Evolutionary conservation across 1,284 basidiomycete genomes (phyloP).

Genomic region (Leccinum angustisporum): DNA sequence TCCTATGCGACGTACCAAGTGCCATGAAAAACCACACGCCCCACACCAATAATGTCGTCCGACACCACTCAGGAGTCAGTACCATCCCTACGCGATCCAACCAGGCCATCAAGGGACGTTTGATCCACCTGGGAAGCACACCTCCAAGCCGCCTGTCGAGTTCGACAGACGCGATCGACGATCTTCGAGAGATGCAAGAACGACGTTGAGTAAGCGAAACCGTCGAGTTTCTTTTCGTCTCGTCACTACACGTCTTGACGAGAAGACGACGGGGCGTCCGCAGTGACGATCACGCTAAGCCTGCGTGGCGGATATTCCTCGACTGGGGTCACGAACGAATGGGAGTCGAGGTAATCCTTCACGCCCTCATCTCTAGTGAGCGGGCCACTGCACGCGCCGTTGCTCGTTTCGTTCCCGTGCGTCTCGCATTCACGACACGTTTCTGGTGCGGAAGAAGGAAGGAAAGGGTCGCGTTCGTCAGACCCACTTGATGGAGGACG

Average conservation of each 20-base stretch:
- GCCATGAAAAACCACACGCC: slow-evolving; percentile 79
- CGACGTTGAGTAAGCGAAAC: slow-evolving; percentile 9
- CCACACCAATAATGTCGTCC: slow-evolving; percentile 86
- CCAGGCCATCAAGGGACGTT: slow-evolving; percentile 63
- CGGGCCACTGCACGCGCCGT: slow-evolving; percentile 9
- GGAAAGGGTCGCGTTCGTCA: slow-evolving; percentile 33
- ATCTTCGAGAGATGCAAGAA: slow-evolving; percentile 16
- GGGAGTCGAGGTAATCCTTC: slow-evolving; percentile 41
- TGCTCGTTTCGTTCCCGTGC: slow-evolving; percentile 14
- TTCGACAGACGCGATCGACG: slow-evolving; percentile 35
- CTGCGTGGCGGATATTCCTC: slow-evolving; percentile 29
- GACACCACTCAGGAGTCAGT: slow-evolving; percentile 78
- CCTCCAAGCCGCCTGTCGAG: slow-evolving; percentile 40
- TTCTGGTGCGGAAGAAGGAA: slow-evolving; percentile 21
- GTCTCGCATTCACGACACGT: slow-evolving; percentile 2
- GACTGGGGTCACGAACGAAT: slow-evolving; percentile 37
- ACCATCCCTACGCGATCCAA: slow-evolving; percentile 73
- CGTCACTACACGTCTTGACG: slow-evolving; percentile 8
- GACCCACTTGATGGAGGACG: slow-evolving; percentile 14
- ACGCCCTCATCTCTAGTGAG: slow-evolving; percentile 21
- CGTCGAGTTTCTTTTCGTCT: slow-evolving; percentile 15
- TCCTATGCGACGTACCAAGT: slow-evolving; percentile 54
- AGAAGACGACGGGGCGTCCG: slow-evolving; percentile 14
- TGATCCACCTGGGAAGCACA: slow-evolving; percentile 47
- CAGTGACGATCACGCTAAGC: slow-evolving; percentile 9